Conservation (phyloP, 768 basidiomycete genomes). For the Postia placenta region DNA sequence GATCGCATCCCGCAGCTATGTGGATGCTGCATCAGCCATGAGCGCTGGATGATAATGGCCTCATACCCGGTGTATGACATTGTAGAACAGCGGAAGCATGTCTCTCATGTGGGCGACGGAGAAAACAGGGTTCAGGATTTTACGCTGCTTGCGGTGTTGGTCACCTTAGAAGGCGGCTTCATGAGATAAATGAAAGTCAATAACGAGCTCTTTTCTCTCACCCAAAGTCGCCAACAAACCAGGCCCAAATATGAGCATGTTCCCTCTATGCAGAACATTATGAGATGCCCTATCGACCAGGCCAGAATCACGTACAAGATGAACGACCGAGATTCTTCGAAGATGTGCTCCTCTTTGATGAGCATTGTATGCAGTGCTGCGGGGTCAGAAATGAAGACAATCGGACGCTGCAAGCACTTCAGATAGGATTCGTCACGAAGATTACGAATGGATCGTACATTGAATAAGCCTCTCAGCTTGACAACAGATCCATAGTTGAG, state of each 20-base stretch:
- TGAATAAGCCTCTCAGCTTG: constrained; percentile 42
- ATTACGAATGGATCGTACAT: constrained; percentile 24
- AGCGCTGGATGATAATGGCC: neutral
- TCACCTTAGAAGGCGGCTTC: constrained; percentile 19
- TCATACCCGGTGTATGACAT: constrained; percentile 14
- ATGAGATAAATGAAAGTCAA: too few relatives aligned
- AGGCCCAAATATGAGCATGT: constrained; percentile 15
- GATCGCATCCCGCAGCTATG: constrained; percentile 9
- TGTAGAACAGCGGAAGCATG: constrained; percentile 21
- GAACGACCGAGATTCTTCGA: constrained; percentile 7
- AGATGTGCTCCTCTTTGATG: constrained; percentile 31
- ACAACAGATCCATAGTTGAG: constrained; percentile 35
- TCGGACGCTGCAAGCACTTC: constrained; percentile 19
- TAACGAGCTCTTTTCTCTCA: constrained; percentile 4
- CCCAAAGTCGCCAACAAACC: constrained; percentile 20
- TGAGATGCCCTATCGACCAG: too few relatives aligned
- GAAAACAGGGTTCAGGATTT: constrained; percentile 26
- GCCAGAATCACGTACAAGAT: neutral
- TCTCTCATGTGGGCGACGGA: constrained; percentile 21
- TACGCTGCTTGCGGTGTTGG: constrained; percentile 24
- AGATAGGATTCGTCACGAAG: neutral
- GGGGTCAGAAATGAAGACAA: constrained; percentile 37
- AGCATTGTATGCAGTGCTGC: constrained; percentile 40
- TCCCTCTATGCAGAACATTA: constrained; percentile 10
- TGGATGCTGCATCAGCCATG: neutral